Percentiles rank a stretch among this genome's conserved stretches.
Evolutionary conservation across 2,329 filamentous ascomycete species (phyloP).

Genomic region (Canariomyces notabilis): DNA sequence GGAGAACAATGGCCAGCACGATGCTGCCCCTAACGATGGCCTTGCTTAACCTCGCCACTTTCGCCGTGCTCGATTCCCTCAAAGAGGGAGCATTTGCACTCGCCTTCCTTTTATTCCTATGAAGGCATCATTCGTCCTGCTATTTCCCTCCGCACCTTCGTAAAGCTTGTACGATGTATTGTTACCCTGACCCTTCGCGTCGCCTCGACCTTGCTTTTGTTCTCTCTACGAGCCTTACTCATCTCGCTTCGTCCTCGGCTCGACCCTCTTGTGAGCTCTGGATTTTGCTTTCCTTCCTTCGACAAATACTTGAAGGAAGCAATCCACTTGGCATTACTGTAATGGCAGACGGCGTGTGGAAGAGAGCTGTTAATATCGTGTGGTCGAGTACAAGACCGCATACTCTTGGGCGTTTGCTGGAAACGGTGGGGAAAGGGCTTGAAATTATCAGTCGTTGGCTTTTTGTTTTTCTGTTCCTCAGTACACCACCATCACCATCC

Average conservation of each 20-base stretch:
- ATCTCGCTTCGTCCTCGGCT: neutral
- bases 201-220: conserved; percentile 4
- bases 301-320: neutral
- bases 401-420: conserved; percentile 9
- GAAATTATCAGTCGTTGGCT: neutral
- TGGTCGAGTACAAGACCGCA: conserved; percentile 5
- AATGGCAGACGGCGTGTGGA: conserved; percentile 1
- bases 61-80: neutral
- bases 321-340: neutral
- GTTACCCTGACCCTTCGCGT: conserved; percentile 3
- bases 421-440: neutral
- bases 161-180: conserved; percentile 5
- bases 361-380: neutral
- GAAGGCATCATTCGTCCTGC: neutral
- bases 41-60: neutral
- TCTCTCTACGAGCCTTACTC: neutral
- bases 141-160: neutral
- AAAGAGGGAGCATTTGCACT: neutral
- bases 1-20: neutral
- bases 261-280: neutral
- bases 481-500: neutral
- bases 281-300: neutral
- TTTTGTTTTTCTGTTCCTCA: neutral
- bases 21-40: neutral
- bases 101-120: neutral